Conservation (phyloP, 2,329 filamentous ascomycete species). For the Chalaropsis ovoidea region DNA sequence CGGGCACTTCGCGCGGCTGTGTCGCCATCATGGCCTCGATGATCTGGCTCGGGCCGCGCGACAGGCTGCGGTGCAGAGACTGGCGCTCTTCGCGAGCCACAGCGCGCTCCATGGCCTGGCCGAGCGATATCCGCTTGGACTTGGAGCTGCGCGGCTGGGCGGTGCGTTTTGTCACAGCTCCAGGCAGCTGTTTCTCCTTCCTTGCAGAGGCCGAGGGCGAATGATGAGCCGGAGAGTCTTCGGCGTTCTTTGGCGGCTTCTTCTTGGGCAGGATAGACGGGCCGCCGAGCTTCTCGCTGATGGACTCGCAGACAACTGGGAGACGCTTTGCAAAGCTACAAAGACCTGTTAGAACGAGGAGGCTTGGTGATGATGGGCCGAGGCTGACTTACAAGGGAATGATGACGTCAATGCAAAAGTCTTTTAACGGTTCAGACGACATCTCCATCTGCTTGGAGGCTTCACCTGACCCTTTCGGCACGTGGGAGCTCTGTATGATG, state of each 20-base stretch:
- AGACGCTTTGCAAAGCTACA: slow-evolving; percentile 65
- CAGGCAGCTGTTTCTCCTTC: slow-evolving; percentile 42
- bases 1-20: slow-evolving; percentile 50
- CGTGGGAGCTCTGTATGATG: slow-evolving; percentile 42
- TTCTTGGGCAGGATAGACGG: slow-evolving; percentile 44
- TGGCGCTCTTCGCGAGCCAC: slow-evolving; percentile 22
- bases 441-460: slow-evolving; percentile 35
- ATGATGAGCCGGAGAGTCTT: slow-evolving; percentile 38
- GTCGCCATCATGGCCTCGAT: slow-evolving; percentile 59
- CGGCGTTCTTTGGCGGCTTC: slow-evolving; percentile 3
- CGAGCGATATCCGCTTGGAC: slow-evolving; percentile 43
- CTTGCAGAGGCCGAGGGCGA: slow-evolving; percentile 34
- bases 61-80: slow-evolving; percentile 40
- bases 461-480: slow-evolving; percentile 30
- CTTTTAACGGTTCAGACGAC: slow-evolving; percentile 54
- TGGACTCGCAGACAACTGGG: slow-evolving; percentile 57
- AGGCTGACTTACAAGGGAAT: slow-evolving; percentile 56
- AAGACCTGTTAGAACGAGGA: slow-evolving; percentile 32
- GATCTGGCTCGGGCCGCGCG: slow-evolving; percentile 46
- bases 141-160: slow-evolving; percentile 51
- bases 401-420: slow-evolving; percentile 73
- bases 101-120: slow-evolving; percentile 26
- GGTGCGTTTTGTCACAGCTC: slow-evolving; percentile 43
- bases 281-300: slow-evolving; percentile 68
- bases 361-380: neutral